Evolutionary conservation across 495 filamentous ascomycete species (phyloP).

Genomic region (Penicillium bovifimosum): DNA sequence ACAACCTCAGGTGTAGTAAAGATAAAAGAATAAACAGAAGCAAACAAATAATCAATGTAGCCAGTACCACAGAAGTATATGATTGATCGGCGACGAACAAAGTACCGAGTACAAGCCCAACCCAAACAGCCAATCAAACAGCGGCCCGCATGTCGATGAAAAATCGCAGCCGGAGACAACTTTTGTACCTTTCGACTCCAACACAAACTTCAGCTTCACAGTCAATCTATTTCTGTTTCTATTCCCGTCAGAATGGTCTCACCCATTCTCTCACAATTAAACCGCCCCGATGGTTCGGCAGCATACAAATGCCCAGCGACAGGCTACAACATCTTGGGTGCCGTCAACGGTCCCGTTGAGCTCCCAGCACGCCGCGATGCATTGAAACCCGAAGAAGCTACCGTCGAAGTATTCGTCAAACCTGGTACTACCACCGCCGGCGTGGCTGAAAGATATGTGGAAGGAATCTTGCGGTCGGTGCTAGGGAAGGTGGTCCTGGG

Average conservation of each 20-base stretch:
- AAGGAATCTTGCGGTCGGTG: constrained; percentile 28
- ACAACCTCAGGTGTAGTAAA: neutral
- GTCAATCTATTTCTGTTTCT: neutral
- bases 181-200: neutral
- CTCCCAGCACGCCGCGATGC: constrained; percentile 69
- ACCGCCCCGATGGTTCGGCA: constrained; percentile 81
- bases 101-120: neutral
- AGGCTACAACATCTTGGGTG: constrained; percentile 74
- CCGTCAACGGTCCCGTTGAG: constrained; percentile 91
- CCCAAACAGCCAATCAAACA: constrained; percentile 16
- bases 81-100: neutral
- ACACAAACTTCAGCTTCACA: constrained; percentile 1
- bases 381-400: constrained; percentile 82
- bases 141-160: constrained; percentile 22
- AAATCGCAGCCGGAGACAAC: constrained; percentile 13
- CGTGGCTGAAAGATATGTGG: constrained; percentile 63
- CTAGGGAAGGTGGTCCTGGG: constrained; percentile 31
- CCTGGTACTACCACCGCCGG: constrained; percentile 60
- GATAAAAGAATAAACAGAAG: neutral
- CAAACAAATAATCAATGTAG: neutral
- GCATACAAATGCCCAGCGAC: constrained; percentile 62
- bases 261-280: constrained; percentile 47
- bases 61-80: neutral
- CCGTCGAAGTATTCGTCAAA: constrained; percentile 83
- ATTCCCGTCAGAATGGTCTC: constrained; percentile 30